Base-by-base conservation (phyloP, 169 alveolate species). In the Plasmodium knowlesi region DNA sequence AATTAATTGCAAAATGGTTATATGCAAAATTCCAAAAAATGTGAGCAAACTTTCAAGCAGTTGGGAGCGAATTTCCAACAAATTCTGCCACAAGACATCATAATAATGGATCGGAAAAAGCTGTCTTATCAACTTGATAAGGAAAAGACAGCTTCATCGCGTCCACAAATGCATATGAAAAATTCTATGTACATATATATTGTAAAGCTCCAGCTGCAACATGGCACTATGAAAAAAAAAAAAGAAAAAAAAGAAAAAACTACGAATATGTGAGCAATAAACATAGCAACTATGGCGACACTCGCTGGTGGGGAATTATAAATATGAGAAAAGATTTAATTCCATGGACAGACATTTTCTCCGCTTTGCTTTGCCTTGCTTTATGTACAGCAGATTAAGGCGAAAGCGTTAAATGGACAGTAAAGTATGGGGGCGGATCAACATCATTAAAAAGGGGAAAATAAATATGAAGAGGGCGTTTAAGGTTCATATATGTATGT, bases 81-180 rank as follows among this genome's bases (percentile, higher is more conserved):
- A 25, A 25, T 67, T 61, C 76, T 9, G 37, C 3, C 30, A 67
- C 30, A 67, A 6, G 76, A 37, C 30, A 67, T 37, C 76, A 67
- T 25, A 67, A 67, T 67, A 22, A 67, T 19, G 76, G 76, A 28
- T 25, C 76, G n/a, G 37, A 67, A 19, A 25, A 37, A 37, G 76
- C 76, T 67, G 76, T 67, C 34, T 67, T 67, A 67, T 9, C 37
- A 67, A 67, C 76, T 67, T 67, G 76, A 67, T 28, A 67, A 67
- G 30, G 37, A 67, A 67, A 67, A 67, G 9, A 67, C 76, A 67
- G 37, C n/a, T 67, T 28, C 41, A 67, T 14, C 37, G 5, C 37
- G n/a, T 12, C 74, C 37, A 1, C n/a, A 67, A 4, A 28, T 67
- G 41, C 76, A 67, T 67, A 67, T 67, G 37, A 22, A 67, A 50